Evolutionary conservation across 768 basidiomycete genomes (phyloP), one percentile per base, ranked within the genome.

Genomic region (Suillus clintonianus): DNA sequence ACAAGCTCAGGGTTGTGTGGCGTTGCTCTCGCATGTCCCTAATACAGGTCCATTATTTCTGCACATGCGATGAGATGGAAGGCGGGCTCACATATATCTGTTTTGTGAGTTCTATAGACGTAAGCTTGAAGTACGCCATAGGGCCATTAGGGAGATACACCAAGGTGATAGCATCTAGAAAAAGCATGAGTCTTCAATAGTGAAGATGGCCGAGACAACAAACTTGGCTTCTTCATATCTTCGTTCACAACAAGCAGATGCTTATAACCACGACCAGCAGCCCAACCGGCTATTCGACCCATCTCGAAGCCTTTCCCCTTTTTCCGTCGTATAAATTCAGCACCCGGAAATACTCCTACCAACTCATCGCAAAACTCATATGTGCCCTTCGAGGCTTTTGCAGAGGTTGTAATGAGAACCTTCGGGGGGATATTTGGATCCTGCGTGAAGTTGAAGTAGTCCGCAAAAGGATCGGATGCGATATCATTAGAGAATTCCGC

Each of bases 1-100:
- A 99, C 91, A 45, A 99, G 88, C 76, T 99, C 97, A 47, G 97
- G 97, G 70, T 92, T 83, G 74, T 99, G 97, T 3, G 94, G 86
- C 4, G 96, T 96, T 34, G 96, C 88, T 66, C 91, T 86, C 41
- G 95, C 97, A 77, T 97, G 97, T 22, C 94, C 94, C 93, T 96
- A 1, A 47, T 41, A 56, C 61, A 42, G 54, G 65, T 58, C 65
- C 43, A 68, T 62, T 61, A 53, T 32, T 11, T 64, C 22, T 45
- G 22, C 27, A 59, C 24, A 27, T n/a, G 24, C 15, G 11, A 27
- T 41, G 0, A 10, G 15, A 43, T n/a, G 10, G 34, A 54, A 58
- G 15, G 48, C 50, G 6, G 24, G 77, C 90, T 15, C 68, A 95
- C 94, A 72, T 87, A 92, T 48, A 99, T 97, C 67, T 94, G 82